Evolutionary conservation across 1,284 basidiomycete species (phyloP).

Genomic region (Ceratobasidium papillatum): DNA sequence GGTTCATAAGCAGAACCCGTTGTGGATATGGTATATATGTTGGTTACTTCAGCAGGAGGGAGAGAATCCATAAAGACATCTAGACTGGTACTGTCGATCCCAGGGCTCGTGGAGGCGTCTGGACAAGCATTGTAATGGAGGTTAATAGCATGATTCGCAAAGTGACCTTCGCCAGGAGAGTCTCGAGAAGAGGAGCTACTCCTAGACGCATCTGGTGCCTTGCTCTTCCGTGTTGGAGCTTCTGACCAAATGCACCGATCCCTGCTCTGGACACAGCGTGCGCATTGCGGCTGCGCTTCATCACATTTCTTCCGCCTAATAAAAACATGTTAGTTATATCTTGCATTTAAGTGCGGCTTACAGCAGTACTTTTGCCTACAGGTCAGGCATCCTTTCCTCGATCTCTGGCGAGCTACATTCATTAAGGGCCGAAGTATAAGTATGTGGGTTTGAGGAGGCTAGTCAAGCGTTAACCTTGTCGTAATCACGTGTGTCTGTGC

Average conservation of each 20-base stretch:
- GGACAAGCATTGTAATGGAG: not conserved
- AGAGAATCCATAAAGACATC: not conserved
- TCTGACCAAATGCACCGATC: conserved; percentile 9
- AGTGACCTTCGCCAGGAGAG: not conserved
- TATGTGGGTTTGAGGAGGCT: not conserved
- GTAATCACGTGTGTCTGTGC: not conserved
- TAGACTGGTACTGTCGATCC: not conserved
- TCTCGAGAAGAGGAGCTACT: not conserved
- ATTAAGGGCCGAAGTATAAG: not conserved
- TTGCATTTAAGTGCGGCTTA: not conserved
- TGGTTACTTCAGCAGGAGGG: not conserved
- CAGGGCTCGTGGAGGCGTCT: not conserved
- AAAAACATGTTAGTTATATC: not conserved
- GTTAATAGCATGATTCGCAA: not conserved
- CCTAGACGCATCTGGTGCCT: not conserved
- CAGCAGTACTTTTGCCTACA: conserved; percentile 24
- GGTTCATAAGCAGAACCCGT: not conserved
- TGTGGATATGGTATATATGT: not conserved
- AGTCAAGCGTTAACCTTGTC: not conserved
- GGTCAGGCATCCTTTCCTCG: conserved; percentile 24
- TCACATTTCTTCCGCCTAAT: conserved; percentile 19
- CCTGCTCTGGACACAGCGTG: conserved; percentile 1
- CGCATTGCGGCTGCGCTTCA: conserved; percentile 3
- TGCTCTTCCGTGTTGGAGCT: not conserved
- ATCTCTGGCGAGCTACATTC: conserved; percentile 11